A percentile compares a stretch with the other conserved stretches of the same genome.
phyloP scores from a whole-genome alignment of 257 asterid species.

The Solanum raphanifolium region DNA sequence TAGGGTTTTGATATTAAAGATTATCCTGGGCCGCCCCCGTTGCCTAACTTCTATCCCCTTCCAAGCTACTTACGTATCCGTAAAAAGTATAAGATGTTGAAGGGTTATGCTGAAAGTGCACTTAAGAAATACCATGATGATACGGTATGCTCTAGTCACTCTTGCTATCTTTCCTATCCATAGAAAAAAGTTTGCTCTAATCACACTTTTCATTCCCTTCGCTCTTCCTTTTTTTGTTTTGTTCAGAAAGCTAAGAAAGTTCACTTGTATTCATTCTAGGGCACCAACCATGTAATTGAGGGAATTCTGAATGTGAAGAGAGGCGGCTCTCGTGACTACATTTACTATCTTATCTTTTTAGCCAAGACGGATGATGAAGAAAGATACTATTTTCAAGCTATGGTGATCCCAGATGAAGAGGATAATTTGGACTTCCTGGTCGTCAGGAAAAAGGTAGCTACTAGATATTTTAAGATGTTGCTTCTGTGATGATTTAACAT shows the following conservation, averaged over 20 bases:
- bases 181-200: neutral
- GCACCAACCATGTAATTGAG: neutral
- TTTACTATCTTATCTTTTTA: neutral
- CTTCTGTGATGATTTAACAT: neutral
- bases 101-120: neutral
- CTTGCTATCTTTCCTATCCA: neutral
- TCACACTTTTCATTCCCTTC: neutral
- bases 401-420: neutral
- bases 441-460: neutral
- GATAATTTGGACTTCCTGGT: neutral
- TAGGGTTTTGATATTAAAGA: neutral
- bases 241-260: neutral
- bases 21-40: neutral
- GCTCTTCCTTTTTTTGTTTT: neutral
- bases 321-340: neutral
- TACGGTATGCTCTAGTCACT: neutral
- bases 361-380: neutral
- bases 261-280: neutral
- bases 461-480: neutral
- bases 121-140: neutral
- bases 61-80: neutral
- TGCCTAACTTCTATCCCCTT: neutral
- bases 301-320: neutral
- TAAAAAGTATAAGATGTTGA: neutral
- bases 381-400: neutral